Percentiles rank a stretch among this genome's conserved stretches.
Evolutionary conservation across 2,329 filamentous ascomycete species (phyloP).

Genomic region (Alternaria ventricosa): DNA sequence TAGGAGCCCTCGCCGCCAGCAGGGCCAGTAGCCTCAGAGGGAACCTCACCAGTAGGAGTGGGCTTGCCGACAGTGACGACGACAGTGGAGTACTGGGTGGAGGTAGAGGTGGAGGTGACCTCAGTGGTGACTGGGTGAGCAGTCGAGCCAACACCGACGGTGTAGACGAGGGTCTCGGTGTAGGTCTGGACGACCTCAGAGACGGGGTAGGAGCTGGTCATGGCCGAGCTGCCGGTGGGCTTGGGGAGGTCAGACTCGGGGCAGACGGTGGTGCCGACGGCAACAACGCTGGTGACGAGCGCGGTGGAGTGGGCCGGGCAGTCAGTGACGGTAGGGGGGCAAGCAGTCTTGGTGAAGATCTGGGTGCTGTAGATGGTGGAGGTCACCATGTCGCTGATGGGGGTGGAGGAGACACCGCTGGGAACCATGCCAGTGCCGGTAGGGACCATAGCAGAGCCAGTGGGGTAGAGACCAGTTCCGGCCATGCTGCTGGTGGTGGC

Average conservation of each 20-base stretch:
- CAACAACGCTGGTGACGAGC: conserved; percentile 49
- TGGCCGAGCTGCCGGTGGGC: conserved; percentile 18
- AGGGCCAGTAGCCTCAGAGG: conserved; percentile 10
- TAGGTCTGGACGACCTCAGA: conserved; percentile 42
- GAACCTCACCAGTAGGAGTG: conserved; percentile 1
- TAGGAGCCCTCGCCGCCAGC: conserved; percentile 11
- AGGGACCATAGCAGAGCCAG: conserved; percentile 40
- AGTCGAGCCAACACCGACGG: conserved; percentile 49
- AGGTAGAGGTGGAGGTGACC: conserved; percentile 39
- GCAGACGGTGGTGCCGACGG: conserved; percentile 55
- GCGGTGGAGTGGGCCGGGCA: conserved; percentile 33
- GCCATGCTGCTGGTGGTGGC: conserved; percentile 2
- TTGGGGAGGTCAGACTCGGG: conserved; percentile 32
- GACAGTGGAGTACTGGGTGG: conserved; percentile 43
- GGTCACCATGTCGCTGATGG: conserved; percentile 47
- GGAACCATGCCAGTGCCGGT: conserved; percentile 40
- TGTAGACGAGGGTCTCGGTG: conserved; percentile 54
- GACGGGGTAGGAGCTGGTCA: conserved; percentile 28
- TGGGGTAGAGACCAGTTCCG: conserved; percentile 26
- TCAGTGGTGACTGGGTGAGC: conserved; percentile 55
- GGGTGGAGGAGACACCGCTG: conserved; percentile 38
- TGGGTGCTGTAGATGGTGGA: conserved; percentile 54
- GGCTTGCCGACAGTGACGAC: conserved; percentile 29
- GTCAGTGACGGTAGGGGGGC: conserved; percentile 12
- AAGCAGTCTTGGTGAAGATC: conserved; percentile 43